Evolutionary conservation across 2,329 filamentous ascomycete species (phyloP), one percentile per base, ranked within the genome.

Genomic region (Amesomyces nigricolor): DNA sequence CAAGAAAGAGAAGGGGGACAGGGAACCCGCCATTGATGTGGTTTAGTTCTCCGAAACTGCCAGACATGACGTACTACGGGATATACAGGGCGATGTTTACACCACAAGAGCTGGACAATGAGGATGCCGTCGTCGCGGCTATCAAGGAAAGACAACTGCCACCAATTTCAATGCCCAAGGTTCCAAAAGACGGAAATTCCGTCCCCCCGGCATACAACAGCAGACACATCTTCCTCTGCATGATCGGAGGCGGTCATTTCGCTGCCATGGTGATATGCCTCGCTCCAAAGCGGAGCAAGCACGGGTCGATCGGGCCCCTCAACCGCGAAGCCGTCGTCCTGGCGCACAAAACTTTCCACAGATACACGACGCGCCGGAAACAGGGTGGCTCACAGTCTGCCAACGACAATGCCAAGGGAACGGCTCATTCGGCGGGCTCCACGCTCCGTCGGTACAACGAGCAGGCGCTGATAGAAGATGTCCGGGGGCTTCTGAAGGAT

Each of bases 161-260:
- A 3, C 85, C 89, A 0, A 81, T 75, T 66, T 70, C 72, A 42
- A 75, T 71, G 54, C 78, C 71, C 32, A 80, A 80, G 58, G 74
- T 79, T 2, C 72, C 77, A 38, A 83, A 82, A 54, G 83, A 85
- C 47, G 81, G 83, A 2, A 74, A 76, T 14, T 70, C 82, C 5
- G 76, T 79, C 2, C 73, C 77, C 1, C 72, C 79, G 9, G 75
- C 76, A 3, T 82, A 86, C 66, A 82, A 84, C 22, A 85, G 86
- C 7, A 89, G 91, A 2, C 91, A 97, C 68, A 84, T 96, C 48
- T 97, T 99, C 68, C 80, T 99, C 47, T 97, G 91, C 72, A 99
- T 99, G 94, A 95, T 99, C 49, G 94, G 94, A 22, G 94, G 94
- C 57, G 94, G 94, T 0, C 94, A 99, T 69, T 99, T 99, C 67